These are phyloP conservation scores for Trichophyton verrucosum DNA, from an alignment of 2,329 filamentous ascomycete species.

Conservation along the genomic window DNA sequence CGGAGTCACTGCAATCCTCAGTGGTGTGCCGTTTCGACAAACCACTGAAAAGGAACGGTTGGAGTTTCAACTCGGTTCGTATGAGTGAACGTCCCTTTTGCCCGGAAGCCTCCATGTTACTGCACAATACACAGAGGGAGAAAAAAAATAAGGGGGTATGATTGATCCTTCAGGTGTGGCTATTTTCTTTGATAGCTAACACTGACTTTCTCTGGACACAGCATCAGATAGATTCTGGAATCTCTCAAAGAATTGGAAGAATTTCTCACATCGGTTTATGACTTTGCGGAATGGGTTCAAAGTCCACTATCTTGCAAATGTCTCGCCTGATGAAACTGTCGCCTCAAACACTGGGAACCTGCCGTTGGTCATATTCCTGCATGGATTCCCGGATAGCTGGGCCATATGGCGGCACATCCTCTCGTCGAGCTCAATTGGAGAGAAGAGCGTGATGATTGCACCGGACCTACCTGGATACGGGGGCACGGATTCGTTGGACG, in stretches of 20 bases:
- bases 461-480: conserved; percentile 49
- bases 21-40: conserved; percentile 28
- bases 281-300: conserved; percentile 38
- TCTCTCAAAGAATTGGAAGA: conserved; percentile 35
- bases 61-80: conserved; percentile 31
- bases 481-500: conserved; percentile 41
- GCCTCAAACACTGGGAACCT: conserved; percentile 16
- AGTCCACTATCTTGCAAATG: conserved; percentile 44
- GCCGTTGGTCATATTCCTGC: conserved; percentile 42
- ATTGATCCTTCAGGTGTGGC: neutral
- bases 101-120: neutral
- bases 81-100: neutral
- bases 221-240: conserved; percentile 45
- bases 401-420: conserved; percentile 42
- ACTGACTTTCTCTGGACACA: conserved; percentile 16
- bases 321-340: conserved; percentile 16
- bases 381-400: conserved; percentile 50
- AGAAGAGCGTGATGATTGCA: conserved; percentile 38
- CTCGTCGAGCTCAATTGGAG: conserved; percentile 26
- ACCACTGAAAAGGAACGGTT: conserved; percentile 29
- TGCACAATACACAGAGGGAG: neutral
- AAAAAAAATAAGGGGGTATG: too few relatives aligned
- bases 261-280: conserved; percentile 41
- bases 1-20: conserved; percentile 19
- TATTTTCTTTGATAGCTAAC: neutral